phyloP scores from a whole-genome alignment of 2,329 filamentous ascomycete species.

The Diaporthe caulivora region DNA sequence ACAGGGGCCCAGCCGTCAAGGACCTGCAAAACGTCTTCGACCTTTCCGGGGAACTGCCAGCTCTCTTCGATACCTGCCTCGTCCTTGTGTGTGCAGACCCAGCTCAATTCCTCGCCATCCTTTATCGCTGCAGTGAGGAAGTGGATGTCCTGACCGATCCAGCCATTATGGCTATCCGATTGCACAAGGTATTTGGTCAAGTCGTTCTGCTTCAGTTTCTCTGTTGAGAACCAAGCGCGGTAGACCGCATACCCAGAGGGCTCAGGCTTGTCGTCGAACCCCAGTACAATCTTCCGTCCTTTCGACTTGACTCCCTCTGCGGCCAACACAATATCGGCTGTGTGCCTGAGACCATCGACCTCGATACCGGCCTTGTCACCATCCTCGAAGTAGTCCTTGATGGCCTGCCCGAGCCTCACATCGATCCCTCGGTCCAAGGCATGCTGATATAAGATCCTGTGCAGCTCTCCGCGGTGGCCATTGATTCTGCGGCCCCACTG shows the following conservation, averaged over 20 bases:
- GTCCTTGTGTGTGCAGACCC: conserved; percentile 63
- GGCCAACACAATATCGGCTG: conserved; percentile 56
- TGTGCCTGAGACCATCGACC: conserved; percentile 52
- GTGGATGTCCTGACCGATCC: conserved; percentile 66
- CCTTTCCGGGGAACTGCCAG: conserved; percentile 56
- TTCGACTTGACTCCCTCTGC: conserved; percentile 59
- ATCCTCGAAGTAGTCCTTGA: conserved; percentile 60
- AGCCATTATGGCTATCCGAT: conserved; percentile 64
- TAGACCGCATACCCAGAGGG: conserved; percentile 56
- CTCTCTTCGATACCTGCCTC: conserved; percentile 60
- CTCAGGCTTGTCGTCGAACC: conserved; percentile 54
- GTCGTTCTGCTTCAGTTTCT: conserved; percentile 56
- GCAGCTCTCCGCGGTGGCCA: conserved; percentile 66
- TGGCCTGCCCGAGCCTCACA: conserved; percentile 57
- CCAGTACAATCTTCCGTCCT: conserved; percentile 56
- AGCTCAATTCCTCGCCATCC: conserved; percentile 63
- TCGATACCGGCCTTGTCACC: conserved; percentile 54
- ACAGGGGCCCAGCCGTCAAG: conserved; percentile 62
- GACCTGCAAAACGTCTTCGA: conserved; percentile 55
- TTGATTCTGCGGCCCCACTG: conserved; percentile 62
- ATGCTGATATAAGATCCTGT: conserved; percentile 62
- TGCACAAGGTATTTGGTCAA: conserved; percentile 59
- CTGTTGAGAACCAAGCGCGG: conserved; percentile 56
- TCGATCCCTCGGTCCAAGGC: conserved; percentile 60
- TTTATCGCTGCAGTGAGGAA: conserved; percentile 66